phyloP scores from a whole-genome alignment of 495 filamentous ascomycete species.

The Neurospora sp. region DNA sequence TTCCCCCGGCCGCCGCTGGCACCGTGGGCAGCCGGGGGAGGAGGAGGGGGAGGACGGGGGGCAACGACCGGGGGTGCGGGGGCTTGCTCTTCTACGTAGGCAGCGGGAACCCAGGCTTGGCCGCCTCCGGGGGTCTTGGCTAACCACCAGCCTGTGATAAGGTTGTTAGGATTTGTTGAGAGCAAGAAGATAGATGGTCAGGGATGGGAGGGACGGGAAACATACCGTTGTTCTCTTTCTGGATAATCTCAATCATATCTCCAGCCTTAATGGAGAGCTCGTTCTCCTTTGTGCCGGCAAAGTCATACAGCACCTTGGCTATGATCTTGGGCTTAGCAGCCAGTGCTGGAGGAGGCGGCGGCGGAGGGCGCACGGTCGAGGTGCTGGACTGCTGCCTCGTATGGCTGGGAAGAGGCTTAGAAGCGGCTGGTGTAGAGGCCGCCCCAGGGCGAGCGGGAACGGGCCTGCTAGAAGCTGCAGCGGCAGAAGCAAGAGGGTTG shows the following conservation, averaged over 20 bases:
- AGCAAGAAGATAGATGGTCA: not conserved
- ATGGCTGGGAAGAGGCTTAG: slow-evolving; percentile 30
- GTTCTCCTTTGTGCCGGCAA: slow-evolving; percentile 64
- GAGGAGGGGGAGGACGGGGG: slow-evolving; percentile 36
- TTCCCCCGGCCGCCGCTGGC: slow-evolving; percentile 49
- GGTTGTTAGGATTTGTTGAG: slow-evolving; percentile 3
- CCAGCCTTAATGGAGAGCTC: slow-evolving; percentile 68
- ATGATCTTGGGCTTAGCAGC: slow-evolving; percentile 58
- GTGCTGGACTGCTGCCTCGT: slow-evolving; percentile 35
- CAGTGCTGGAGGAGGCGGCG: slow-evolving; percentile 63
- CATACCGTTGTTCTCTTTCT: slow-evolving; percentile 87
- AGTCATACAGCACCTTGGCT: slow-evolving; percentile 84
- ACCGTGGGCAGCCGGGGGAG: slow-evolving; percentile 39
- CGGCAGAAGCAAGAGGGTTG: slow-evolving; percentile 3
- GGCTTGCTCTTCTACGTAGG: slow-evolving; percentile 79
- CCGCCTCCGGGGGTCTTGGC: slow-evolving; percentile 57
- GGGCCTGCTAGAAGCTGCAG: slow-evolving; percentile 34
- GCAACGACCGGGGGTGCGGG: slow-evolving; percentile 48
- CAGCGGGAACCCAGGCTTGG: slow-evolving; percentile 87
- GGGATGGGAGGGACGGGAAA: slow-evolving; percentile 2
- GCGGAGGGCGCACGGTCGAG: slow-evolving; percentile 48
- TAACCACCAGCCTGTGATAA: slow-evolving; percentile 77
- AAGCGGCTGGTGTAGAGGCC: slow-evolving; percentile 20
- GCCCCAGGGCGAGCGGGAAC: slow-evolving; percentile 37
- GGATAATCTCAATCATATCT: slow-evolving; percentile 73